Evolutionary conservation across 1,284 basidiomycete genomes (phyloP).

Genomic region (Microbotryum silenes-acaulis): DNA sequence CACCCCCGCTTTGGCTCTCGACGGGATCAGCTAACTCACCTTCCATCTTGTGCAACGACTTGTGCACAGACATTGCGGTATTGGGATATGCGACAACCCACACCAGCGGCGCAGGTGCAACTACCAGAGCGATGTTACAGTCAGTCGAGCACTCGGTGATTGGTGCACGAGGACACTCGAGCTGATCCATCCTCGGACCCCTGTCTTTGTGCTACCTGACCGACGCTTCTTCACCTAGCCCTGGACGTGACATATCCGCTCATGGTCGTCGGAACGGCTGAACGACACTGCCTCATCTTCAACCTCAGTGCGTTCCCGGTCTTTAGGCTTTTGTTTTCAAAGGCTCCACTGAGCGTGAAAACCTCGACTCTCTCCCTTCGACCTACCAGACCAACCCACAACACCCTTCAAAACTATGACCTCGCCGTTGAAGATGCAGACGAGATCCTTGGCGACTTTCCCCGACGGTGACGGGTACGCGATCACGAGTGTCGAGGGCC

Average conservation of each 20-base stretch:
- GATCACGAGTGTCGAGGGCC: slow-evolving; percentile 84
- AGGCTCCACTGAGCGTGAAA: too few species aligned
- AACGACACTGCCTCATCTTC: slow-evolving; percentile 79
- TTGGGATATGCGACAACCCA: slow-evolving; percentile 74
- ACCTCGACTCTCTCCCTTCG: too few species aligned
- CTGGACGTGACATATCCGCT: slow-evolving; percentile 70
- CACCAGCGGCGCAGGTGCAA: slow-evolving; percentile 67
- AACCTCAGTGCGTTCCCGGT: slow-evolving; percentile 51
- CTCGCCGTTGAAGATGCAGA: slow-evolving; percentile 91
- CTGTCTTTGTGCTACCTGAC: slow-evolving; percentile 25
- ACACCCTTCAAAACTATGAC: slow-evolving; percentile 64
- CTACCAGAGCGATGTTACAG: slow-evolving; percentile 83
- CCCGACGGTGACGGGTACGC: slow-evolving; percentile 74
- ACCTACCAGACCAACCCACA: slow-evolving; percentile 52
- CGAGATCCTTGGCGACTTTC: slow-evolving; percentile 77
- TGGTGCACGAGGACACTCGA: too few species aligned
- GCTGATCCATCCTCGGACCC: too few species aligned
- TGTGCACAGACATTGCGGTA: slow-evolving; percentile 51
- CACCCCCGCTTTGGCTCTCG: too few species aligned
- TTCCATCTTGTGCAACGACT: too few species aligned
- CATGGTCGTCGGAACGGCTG: slow-evolving; percentile 92
- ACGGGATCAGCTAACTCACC: too few species aligned
- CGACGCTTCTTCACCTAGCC: slow-evolving; percentile 11
- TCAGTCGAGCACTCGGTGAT: slow-evolving; percentile 1
- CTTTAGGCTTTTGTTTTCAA: too few species aligned